Conservation (phyloP, 345 rosid genomes). For the Sisymbrium altissimum region DNA sequence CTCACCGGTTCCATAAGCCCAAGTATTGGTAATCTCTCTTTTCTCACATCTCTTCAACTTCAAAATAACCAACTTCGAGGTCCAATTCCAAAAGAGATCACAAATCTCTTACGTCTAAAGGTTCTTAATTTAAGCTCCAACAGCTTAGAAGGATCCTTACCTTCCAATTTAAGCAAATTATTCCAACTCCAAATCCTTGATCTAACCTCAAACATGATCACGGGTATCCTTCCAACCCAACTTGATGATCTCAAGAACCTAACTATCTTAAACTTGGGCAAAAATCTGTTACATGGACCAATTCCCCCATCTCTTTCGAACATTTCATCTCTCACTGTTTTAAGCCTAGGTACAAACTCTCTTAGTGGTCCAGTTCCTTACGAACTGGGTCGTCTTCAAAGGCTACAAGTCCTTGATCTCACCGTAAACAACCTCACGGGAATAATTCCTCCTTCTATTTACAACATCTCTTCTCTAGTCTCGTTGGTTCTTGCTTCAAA, state of each 20-base stretch:
- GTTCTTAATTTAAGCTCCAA: slow-evolving; percentile 46
- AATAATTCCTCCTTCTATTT: slow-evolving; percentile 36
- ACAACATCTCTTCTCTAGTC: slow-evolving; percentile 46
- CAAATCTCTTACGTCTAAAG: slow-evolving; percentile 38
- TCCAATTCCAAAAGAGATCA: slow-evolving; percentile 37
- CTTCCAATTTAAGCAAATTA: slow-evolving; percentile 38
- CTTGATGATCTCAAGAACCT: slow-evolving; percentile 35
- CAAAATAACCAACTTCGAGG: slow-evolving; percentile 43
- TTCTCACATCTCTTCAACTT: slow-evolving; percentile 47
- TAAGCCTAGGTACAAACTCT: slow-evolving; percentile 45
- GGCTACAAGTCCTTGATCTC: slow-evolving; percentile 39
- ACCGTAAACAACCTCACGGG: slow-evolving; percentile 41
- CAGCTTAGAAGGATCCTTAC: slow-evolving; percentile 36
- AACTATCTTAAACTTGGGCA: slow-evolving; percentile 41
- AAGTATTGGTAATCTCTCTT: slow-evolving; percentile 45
- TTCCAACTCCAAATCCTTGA: slow-evolving; percentile 34
- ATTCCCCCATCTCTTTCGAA: slow-evolving; percentile 45
- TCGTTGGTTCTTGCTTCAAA: slow-evolving; percentile 43
- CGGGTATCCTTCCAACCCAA: slow-evolving; percentile 37
- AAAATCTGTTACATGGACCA: slow-evolving; percentile 37
- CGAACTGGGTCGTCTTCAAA: slow-evolving; percentile 35
- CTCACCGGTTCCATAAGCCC: slow-evolving; percentile 44
- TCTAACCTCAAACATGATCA: slow-evolving; percentile 39
- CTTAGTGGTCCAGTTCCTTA: slow-evolving; percentile 40
- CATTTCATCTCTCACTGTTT: slow-evolving; percentile 36